Evolutionary conservation across 305 asterid species (phyloP).

Genomic region (Striga hermonthica): DNA sequence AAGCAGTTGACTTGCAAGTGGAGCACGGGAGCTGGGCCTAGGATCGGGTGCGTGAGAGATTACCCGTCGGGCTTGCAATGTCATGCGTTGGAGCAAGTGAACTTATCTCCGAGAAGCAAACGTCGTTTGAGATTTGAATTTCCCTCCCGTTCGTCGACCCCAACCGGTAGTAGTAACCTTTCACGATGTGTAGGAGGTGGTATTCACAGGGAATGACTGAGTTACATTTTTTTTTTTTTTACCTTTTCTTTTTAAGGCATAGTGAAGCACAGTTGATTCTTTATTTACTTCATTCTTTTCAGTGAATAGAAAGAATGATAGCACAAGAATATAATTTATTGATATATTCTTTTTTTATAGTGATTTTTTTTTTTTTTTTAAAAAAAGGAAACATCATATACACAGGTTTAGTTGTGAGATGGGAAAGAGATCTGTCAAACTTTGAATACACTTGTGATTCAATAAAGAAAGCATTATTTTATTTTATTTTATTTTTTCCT

Average conservation of each 20-base stretch:
- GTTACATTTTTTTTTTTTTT: not conserved
- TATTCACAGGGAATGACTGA: not conserved
- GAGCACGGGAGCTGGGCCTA: conserved; percentile 15
- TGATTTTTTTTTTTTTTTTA: not conserved
- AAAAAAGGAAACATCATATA: too few species aligned
- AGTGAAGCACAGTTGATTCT: conserved; percentile 1
- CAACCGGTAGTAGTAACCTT: conserved; percentile 1
- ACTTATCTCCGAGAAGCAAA: conserved; percentile 7
- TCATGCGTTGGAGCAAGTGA: conserved; percentile 15
- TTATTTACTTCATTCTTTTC: not conserved
- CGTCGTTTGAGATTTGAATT: not conserved
- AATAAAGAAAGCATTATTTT: not conserved
- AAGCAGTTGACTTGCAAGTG: conserved; percentile 19
- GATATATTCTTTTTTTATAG: not conserved
- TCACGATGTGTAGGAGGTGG: not conserved
- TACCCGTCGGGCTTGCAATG: conserved; percentile 9
- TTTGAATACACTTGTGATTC: not conserved
- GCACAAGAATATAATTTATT: not conserved
- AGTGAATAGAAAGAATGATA: not conserved
- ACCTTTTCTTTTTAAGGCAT: not conserved
- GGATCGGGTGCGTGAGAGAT: conserved; percentile 16
- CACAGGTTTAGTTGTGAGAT: not conserved
- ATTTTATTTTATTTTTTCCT: not conserved
- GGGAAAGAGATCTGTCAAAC: not conserved
- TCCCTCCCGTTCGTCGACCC: not conserved